Evolutionary conservation across 768 basidiomycete species (phyloP).

Genomic region (Tephrocybe sp.): DNA sequence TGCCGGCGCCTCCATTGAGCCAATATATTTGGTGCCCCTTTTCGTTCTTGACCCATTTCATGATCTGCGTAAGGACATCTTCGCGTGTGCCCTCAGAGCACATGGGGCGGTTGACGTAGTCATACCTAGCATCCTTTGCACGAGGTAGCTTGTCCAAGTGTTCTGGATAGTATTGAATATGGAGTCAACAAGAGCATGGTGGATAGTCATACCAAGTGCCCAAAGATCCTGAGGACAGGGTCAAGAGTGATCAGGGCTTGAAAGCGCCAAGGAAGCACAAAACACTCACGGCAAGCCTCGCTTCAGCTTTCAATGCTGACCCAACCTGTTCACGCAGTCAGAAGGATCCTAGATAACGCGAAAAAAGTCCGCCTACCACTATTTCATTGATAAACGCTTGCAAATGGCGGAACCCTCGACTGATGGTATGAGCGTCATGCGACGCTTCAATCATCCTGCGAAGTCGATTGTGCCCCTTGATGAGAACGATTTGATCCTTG

Average conservation of each 20-base stretch:
- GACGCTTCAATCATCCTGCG: slow-evolving; percentile 15
- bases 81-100: slow-evolving; percentile 22
- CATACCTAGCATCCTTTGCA: slow-evolving; percentile 17
- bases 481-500: slow-evolving; percentile 5
- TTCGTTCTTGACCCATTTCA: slow-evolving; percentile 18
- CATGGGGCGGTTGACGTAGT: slow-evolving; percentile 15
- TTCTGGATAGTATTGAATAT: slow-evolving; percentile 6
- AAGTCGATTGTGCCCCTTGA: slow-evolving; percentile 9
- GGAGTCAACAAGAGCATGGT: background rate
- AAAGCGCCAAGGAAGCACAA: background rate
- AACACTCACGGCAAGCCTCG: slow-evolving; percentile 14
- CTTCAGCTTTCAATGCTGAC: slow-evolving; percentile 16
- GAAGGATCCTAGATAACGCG: background rate
- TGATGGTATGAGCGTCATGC: slow-evolving; percentile 11
- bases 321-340: slow-evolving; percentile 5
- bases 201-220: slow-evolving; percentile 10
- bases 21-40: slow-evolving; percentile 19
- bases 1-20: slow-evolving; percentile 23
- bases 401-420: slow-evolving; percentile 10
- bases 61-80: slow-evolving; percentile 19
- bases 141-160: slow-evolving; percentile 17
- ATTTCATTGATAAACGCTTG: slow-evolving; percentile 14
- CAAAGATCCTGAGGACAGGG: slow-evolving; percentile 15
- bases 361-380: background rate
- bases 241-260: background rate